Base-by-base conservation (phyloP, 2,329 filamentous ascomycete species). In the Metarhizium anisopliae region DNA sequence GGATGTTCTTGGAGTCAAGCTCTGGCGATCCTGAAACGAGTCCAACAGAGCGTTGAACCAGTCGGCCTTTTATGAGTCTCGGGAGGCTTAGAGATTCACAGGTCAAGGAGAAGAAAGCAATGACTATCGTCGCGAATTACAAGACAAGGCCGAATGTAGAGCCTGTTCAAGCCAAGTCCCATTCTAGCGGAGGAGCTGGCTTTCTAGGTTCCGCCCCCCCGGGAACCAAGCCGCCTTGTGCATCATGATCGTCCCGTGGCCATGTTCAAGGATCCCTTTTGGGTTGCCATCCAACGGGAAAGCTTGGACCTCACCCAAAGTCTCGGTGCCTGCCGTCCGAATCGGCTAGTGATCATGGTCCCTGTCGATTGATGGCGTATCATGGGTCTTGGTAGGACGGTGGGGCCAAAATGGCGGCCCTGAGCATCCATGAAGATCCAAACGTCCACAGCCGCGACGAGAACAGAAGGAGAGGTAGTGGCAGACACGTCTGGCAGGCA, bases 331-430 rank as follows among this genome's bases (percentile, higher is more conserved):
- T 25, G 45, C 29, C 38, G 36, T 32, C 20, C 6, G 30, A 38
- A 51, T 40, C 49, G 50, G 50, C 49, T 47, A 55, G 40, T 40
- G 53, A 52, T 14, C 35, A 52, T 43, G 43, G 13, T 25, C 54
- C 54, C 35, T 45, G 45, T 50, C 36, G 25, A 50, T 29, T 53
- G 18, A 52, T 50, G 43, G 51, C 51, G 51, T 47, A 45, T 53
- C 51, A 47, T 25, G 51, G 42, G 30, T 36, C 35, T 43, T 47
- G 38, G 43, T 32, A 49, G 50, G 45, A 43, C 43, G 50, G 55
- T 51, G 52, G 42, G 47, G 42, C 52, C 30, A 47, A 56, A 54
- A 53, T 55, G 55, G 56, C 58, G 58, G 56, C 58, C 50, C 54
- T 47, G 56, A 59, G 50, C 55, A 45, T 54, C 53, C 45, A 49